Evolutionary conservation across 768 basidiomycete species (phyloP).

Genomic region (Lentinula edodes): DNA sequence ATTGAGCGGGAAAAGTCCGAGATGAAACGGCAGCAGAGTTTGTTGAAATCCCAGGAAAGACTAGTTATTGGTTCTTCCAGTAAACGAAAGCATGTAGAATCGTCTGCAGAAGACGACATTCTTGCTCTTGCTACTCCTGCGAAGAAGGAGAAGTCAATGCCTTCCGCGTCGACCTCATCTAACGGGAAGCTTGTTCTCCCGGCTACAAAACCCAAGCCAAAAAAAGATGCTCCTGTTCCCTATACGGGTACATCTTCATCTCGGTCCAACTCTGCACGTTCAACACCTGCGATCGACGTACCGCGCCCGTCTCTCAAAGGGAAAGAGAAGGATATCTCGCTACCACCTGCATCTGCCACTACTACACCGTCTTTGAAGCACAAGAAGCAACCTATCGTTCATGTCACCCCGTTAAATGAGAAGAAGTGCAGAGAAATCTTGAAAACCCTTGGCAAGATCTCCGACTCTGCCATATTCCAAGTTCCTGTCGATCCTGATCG

Average conservation of each 20-base stretch:
- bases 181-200: slow-evolving; percentile 9
- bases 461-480: slow-evolving; percentile 69
- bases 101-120: slow-evolving; percentile 55
- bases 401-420: slow-evolving; percentile 57
- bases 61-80: slow-evolving; percentile 35
- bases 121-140: slow-evolving; percentile 56
- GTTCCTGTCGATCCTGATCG: slow-evolving; percentile 77
- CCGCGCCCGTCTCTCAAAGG: slow-evolving; percentile 54
- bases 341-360: slow-evolving; percentile 21
- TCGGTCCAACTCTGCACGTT: slow-evolving; percentile 13
- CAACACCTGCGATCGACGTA: slow-evolving; percentile 20
- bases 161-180: slow-evolving; percentile 31
- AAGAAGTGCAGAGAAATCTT: slow-evolving; percentile 80
- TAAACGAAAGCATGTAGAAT: slow-evolving; percentile 49
- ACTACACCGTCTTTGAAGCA: slow-evolving; percentile 26
- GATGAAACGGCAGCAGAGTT: slow-evolving; percentile 40
- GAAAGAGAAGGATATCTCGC: slow-evolving; percentile 61
- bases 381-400: slow-evolving; percentile 29
- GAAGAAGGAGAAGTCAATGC: slow-evolving; percentile 49
- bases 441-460: slow-evolving; percentile 50
- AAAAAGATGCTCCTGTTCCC: slow-evolving; percentile 22
- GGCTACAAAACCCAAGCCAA: slow-evolving; percentile 40
- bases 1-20: slow-evolving; percentile 67
- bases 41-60: slow-evolving; percentile 34
- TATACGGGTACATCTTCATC: slow-evolving; percentile 9